phyloP scores from a whole-genome alignment of 345 rosid genomes.

The Brassica napus region Da-Ae NC_063440.1:17213501-17214000 shows the following conservation, averaged over 20 bases:
- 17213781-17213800: conserved; percentile 50
- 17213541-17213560: conserved; percentile 54
- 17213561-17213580: conserved; percentile 55
- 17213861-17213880: conserved; percentile 34
- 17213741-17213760: conserved; percentile 39
- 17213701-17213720: conserved; percentile 42
- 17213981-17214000: neutral
- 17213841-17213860: conserved; percentile 51
- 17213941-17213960: neutral
- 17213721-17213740: conserved; percentile 40
- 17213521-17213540: conserved; percentile 54
- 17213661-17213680: neutral
- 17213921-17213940: conserved; percentile 39
- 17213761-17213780: conserved; percentile 46
- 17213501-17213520: conserved; percentile 62
- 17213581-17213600: conserved; percentile 48
- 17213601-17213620: conserved; percentile 47
- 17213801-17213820: conserved; percentile 44
- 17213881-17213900: conserved; percentile 22
- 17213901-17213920: conserved; percentile 33
- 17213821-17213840: conserved; percentile 44
- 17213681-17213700: conserved; percentile 27
- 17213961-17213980: too few species aligned
- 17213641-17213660: conserved; percentile 6
- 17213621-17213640: conserved; percentile 14